phyloP scores from a whole-genome alignment of 129 eudicot species.

The Flaveria brownii region DNA sequence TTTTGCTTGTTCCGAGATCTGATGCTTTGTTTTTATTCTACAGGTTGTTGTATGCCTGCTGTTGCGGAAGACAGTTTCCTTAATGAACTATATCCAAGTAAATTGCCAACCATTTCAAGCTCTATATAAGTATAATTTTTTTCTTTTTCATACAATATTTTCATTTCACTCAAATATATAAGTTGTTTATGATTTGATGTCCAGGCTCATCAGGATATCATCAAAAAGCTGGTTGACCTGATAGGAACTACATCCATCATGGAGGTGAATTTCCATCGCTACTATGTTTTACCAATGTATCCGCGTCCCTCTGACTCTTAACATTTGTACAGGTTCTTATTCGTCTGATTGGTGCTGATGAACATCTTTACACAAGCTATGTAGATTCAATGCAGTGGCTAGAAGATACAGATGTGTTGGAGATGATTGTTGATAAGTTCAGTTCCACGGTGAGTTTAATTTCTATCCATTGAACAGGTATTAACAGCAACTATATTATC shows the following conservation, averaged over 20 bases:
- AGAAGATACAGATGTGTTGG: slow-evolving; percentile 83
- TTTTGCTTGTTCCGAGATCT: slow-evolving; percentile 5
- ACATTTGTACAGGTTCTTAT: slow-evolving; percentile 73
- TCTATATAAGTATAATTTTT: background rate
- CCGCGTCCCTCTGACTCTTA: slow-evolving; percentile 18
- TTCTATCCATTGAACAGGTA: background rate
- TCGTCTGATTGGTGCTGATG: slow-evolving; percentile 96
- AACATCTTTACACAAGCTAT: slow-evolving; percentile 68
- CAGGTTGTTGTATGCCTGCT: slow-evolving; percentile 88
- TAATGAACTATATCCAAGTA: slow-evolving; percentile 86
- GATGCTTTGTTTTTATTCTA: slow-evolving; percentile 27
- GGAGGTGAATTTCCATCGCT: slow-evolving; percentile 64
- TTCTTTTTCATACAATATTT: background rate
- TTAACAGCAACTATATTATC: background rate
- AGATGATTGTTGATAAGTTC: slow-evolving; percentile 87
- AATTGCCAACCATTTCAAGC: slow-evolving; percentile 26
- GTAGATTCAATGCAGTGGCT: slow-evolving; percentile 84
- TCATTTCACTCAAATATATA: background rate
- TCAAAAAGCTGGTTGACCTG: slow-evolving; percentile 78
- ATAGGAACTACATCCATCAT: slow-evolving; percentile 93
- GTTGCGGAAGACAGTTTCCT: slow-evolving; percentile 82
- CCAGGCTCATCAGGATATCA: slow-evolving; percentile 84
- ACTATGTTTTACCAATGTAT: slow-evolving; percentile 9
- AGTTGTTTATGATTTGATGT: slow-evolving; percentile 19
- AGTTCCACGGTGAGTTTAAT: slow-evolving; percentile 79